Base-by-base conservation (phyloP, 371 early-diverging fungal species). In the Actinomucor elegans region DNA sequence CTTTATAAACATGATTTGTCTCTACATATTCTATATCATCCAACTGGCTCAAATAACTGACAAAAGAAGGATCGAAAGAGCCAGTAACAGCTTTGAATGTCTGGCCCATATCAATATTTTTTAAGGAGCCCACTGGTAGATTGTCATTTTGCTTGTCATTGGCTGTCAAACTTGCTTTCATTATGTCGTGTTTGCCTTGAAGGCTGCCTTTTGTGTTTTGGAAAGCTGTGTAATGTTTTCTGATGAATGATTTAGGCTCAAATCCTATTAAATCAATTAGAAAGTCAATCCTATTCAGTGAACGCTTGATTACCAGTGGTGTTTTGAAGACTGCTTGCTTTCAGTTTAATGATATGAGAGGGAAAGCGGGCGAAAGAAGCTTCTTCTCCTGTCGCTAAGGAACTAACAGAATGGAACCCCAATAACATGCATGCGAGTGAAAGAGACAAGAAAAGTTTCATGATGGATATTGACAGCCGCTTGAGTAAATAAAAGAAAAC, bases 11-110 rank as follows among this genome's bases (percentile, higher is more conserved):
- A n/a, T 73, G 55, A 52, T 84, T 82, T 21, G 69, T 60, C 49
- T 83, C 84, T 24, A 84, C 58, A 35, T 79, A 83, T 6, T 70
- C 85, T n/a, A 84, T 63, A 32, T 66, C 79, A 12, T 73, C 64
- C 12, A 67, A 44, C 8, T 48, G 37, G 10, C 53, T 57, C 2
- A 76, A 54, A 26, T 69, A 73, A 8, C 52, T 55, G 1, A 66
- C 58, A 61, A 76, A 76, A 3, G 61, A 37, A 28, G 56, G 50
- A 15, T 48, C 26, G n/a, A 65, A 65, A 0, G 46, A 38, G 14
- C 66, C 66, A 44, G 44, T 15, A 18, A 60, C 40, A 3, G 61
- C 55, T 26, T 46, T 58, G 36, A 49, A 63, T 6, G 41, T 28
- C 20, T 52, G 14, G 20, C 48, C 55, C 20, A 63, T 54, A n/a